Evolutionary conservation across 108 stramenopile species (phyloP).

Genomic region (Nitzschia sp.): DNA sequence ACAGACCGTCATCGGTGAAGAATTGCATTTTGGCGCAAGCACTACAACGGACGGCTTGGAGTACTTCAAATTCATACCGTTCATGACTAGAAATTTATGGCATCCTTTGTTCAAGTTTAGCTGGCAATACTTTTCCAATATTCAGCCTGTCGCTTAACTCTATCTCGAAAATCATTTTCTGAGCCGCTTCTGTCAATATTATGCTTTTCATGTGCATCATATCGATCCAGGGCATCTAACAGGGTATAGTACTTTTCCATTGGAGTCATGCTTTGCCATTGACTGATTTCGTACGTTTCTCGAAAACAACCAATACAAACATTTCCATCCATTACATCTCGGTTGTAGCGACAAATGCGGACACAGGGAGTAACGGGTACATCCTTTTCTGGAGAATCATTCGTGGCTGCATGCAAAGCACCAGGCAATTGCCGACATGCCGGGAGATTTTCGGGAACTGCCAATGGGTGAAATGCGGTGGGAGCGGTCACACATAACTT

Average conservation of each 20-base stretch:
- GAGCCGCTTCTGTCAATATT: background rate
- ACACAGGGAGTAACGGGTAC: constrained; percentile 51
- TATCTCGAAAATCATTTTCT: background rate
- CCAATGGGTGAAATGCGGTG: no score
- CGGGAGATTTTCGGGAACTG: no score
- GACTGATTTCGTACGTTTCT: constrained; percentile 62
- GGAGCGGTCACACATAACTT: no score
- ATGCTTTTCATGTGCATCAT: background rate
- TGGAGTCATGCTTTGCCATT: constrained; percentile 54
- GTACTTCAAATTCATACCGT: no score
- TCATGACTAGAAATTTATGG: no score
- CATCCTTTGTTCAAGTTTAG: no score
- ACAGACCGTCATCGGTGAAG: no score
- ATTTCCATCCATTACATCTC: constrained; percentile 53
- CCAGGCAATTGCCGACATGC: no score
- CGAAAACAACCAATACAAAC: constrained; percentile 78
- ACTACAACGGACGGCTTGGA: no score
- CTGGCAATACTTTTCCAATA: constrained; percentile 10
- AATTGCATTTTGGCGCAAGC: no score
- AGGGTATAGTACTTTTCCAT: constrained; percentile 49
- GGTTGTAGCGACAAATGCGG: constrained; percentile 72
- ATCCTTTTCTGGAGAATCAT: background rate
- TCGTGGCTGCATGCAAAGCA: no score
- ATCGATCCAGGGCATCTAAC: constrained; percentile 57
- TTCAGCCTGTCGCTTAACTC: constrained; percentile 5